These are phyloP conservation scores for Backusella liffmaniae DNA, from an alignment of 192 early-diverging fungal species.

Conservation along the genomic window DNA sequence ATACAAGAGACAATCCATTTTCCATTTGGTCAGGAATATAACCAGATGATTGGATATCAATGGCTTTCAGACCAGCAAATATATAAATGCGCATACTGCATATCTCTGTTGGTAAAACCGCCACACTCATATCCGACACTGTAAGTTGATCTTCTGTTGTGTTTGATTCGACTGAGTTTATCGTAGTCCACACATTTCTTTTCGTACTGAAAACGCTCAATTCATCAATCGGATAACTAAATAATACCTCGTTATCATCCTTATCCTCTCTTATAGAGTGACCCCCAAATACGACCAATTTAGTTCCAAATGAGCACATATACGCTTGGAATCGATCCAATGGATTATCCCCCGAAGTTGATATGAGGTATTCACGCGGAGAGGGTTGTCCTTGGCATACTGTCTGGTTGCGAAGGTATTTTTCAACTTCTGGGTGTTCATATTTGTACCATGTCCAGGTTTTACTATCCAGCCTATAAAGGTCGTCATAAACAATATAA, in stretches of 20 bases:
- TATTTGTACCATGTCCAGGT: slow-evolving; percentile 36
- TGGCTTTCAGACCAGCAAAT: slow-evolving; percentile 9
- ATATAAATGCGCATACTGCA: background rate
- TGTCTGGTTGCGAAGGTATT: slow-evolving; percentile 9
- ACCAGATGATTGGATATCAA: background rate
- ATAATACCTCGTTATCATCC: slow-evolving; percentile 25
- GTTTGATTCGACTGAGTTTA: background rate
- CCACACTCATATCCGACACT: slow-evolving; percentile 22
- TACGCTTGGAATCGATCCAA: slow-evolving; percentile 27
- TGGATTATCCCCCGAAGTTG: slow-evolving; percentile 23
- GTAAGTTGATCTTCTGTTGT: slow-evolving; percentile 4
- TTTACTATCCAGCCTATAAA: slow-evolving; percentile 27
- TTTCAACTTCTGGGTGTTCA: slow-evolving; percentile 33
- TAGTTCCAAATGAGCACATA: slow-evolving; percentile 23
- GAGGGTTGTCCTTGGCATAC: background rate
- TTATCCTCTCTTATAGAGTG: slow-evolving; percentile 29
- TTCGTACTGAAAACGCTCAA: slow-evolving; percentile 22
- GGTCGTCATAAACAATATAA: slow-evolving; percentile 35
- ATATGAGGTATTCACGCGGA: background rate
- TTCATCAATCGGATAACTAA: slow-evolving; percentile 26
- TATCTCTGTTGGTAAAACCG: background rate
- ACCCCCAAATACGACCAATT: slow-evolving; percentile 35
- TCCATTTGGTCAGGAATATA: background rate
- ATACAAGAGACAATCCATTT: background rate
- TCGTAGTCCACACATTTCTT: slow-evolving; percentile 17